Percentiles rank a stretch among this genome's conserved stretches.
Conservation (phyloP, 1,284 basidiomycete species). For the Coniferiporia sulphurascens region DNA sequence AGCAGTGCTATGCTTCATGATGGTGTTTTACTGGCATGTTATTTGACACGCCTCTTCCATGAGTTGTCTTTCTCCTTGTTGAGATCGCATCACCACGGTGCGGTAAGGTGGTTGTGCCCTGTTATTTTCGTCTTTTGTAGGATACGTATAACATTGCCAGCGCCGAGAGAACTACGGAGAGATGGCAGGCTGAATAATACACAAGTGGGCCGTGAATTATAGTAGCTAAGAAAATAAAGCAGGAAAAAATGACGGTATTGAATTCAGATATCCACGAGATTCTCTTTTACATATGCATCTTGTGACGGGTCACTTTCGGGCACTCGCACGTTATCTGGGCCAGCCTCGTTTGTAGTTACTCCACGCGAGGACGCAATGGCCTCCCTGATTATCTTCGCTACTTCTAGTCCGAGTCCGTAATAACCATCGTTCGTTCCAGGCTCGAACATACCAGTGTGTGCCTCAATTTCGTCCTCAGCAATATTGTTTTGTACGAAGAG, state of each 20-base stretch:
- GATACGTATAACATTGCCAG: too few relatives aligned
- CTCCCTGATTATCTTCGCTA: constrained; percentile 55
- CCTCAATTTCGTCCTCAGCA: constrained; percentile 77
- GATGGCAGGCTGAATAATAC: too few relatives aligned
- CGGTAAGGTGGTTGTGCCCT: too few relatives aligned
- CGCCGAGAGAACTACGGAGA: too few relatives aligned
- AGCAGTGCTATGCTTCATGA: too few relatives aligned
- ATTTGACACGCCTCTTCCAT: too few relatives aligned
- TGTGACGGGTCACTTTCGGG: neutral
- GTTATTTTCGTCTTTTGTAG: too few relatives aligned
- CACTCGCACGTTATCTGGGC: constrained; percentile 8
- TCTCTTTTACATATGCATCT: neutral
- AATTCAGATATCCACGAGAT: constrained; percentile 9
- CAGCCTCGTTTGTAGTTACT: constrained; percentile 17
- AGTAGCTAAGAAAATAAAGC: neutral
- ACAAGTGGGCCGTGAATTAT: too few relatives aligned
- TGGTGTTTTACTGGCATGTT: too few relatives aligned
- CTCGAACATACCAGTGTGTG: constrained; percentile 88
- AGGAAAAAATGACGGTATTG: neutral
- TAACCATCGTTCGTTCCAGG: constrained; percentile 84
- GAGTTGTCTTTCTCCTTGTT: too few relatives aligned
- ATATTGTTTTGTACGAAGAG: constrained; percentile 57
- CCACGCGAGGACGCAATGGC: constrained; percentile 36
- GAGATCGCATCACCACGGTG: too few relatives aligned
- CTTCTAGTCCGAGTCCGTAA: constrained; percentile 75